Percentiles rank a stretch among this genome's conserved stretches.
Conservation (phyloP, 306 rosid species). For the Corylus heterophylla region DNA sequence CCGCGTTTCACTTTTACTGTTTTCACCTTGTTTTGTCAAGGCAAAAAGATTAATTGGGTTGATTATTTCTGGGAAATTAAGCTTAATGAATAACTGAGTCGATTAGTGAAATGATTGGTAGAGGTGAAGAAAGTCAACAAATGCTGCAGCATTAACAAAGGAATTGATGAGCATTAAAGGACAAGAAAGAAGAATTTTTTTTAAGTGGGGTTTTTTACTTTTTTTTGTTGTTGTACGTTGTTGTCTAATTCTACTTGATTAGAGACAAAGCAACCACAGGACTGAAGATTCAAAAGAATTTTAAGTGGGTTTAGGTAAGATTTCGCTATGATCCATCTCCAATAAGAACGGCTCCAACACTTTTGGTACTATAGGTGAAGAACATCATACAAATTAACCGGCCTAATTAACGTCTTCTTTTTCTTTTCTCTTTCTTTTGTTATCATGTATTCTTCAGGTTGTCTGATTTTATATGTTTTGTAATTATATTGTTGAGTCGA, state of each 20-base stretch:
- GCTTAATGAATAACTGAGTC: slow-evolving; percentile 5
- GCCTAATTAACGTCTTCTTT: too few relatives aligned
- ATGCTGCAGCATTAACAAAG: slow-evolving; percentile 8
- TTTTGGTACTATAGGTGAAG: slow-evolving; percentile 15
- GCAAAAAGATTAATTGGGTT: slow-evolving; percentile 1
- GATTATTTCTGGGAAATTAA: slow-evolving; percentile 14
- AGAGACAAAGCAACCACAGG: slow-evolving; percentile 35
- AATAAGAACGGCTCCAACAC: slow-evolving; percentile 25
- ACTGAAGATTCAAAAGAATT: too few relatives aligned
- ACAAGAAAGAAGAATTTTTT: slow-evolving; percentile 5
- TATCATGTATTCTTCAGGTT: too few relatives aligned
- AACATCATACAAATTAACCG: not conserved
- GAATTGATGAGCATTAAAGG: not conserved
- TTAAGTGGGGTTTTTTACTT: slow-evolving; percentile 16
- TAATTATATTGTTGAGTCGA: too few relatives aligned
- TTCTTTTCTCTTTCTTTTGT: too few relatives aligned
- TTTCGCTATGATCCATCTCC: slow-evolving; percentile 16
- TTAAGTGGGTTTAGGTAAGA: not conserved
- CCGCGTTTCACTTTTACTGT: slow-evolving; percentile 29
- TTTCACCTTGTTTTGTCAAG: slow-evolving; percentile 8
- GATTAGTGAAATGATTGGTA: slow-evolving; percentile 16
- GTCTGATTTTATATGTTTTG: too few relatives aligned
- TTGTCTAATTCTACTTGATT: slow-evolving; percentile 27
- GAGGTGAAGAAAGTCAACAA: not conserved
- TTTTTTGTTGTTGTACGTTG: not conserved